Conservation (phyloP, 2,329 filamentous ascomycete species). For the Claviceps paspali region DNA sequence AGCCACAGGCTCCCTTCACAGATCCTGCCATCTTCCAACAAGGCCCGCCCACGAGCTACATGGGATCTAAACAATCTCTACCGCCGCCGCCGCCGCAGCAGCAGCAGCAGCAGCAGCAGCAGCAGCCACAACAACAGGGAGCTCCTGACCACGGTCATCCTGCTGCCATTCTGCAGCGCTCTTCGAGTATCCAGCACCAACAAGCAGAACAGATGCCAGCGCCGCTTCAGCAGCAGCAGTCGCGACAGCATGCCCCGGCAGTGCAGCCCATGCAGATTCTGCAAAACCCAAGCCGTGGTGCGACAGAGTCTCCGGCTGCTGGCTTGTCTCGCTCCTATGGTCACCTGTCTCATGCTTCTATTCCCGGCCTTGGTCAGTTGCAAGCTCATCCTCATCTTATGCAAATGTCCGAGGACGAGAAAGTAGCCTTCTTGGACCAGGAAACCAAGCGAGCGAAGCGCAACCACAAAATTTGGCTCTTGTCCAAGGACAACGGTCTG, state of each 20-base stretch:
- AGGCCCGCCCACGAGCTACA: constrained; percentile 10
- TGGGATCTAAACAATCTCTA: constrained; percentile 9
- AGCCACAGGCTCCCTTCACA: constrained; percentile 18
- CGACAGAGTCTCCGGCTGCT: constrained; percentile 28
- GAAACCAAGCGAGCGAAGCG: constrained; percentile 92
- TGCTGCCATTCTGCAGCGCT: constrained; percentile 40
- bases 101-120: constrained; percentile 18
- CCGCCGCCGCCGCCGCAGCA: constrained; percentile 16
- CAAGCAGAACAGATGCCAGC: constrained; percentile 13
- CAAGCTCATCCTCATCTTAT: constrained; percentile 33
- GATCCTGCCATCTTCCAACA: constrained; percentile 17
- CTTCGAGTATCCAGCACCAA: constrained; percentile 24
- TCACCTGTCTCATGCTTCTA: constrained; percentile 37
- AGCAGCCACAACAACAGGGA: constrained; percentile 16
- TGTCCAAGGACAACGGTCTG: constrained; percentile 87
- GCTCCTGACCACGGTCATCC: constrained; percentile 29
- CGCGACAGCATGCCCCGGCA: constrained; percentile 22
- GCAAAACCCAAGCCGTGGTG: constrained; percentile 59
- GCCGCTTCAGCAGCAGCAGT: constrained; percentile 10
- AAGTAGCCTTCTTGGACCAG: constrained; percentile 68
- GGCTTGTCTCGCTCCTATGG: constrained; percentile 22
- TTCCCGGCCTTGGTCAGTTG: constrained; percentile 17
- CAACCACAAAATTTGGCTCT: constrained; percentile 91
- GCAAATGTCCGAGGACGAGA: constrained; percentile 70
- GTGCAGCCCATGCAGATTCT: constrained; percentile 58